A percentile compares a stretch with the other conserved stretches of the same genome.
Conservation (phyloP, 2,329 filamentous ascomycete genomes). For the Alternaria conjuncta region DNA sequence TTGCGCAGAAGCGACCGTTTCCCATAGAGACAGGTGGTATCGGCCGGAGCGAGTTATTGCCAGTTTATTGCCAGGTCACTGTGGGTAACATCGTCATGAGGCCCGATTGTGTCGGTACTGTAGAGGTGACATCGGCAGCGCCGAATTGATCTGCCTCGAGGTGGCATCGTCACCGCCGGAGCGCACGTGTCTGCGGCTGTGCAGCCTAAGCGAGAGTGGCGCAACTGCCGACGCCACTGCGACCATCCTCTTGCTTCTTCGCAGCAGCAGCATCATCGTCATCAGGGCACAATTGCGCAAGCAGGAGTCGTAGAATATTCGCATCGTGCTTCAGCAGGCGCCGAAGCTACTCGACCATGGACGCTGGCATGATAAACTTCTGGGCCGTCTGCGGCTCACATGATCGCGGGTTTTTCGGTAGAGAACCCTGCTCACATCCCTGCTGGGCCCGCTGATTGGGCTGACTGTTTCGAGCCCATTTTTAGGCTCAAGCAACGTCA, state of each 20-base stretch:
- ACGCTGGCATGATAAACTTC: constrained; percentile 25
- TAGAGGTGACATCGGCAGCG: constrained; percentile 28
- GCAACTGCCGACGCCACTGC: constrained; percentile 18
- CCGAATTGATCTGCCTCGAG: constrained; percentile 32
- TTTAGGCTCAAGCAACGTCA: constrained; percentile 48
- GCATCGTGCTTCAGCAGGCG: constrained; percentile 45
- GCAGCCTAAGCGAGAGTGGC: constrained; percentile 23
- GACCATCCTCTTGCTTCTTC: neutral
- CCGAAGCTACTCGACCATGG: constrained; percentile 41
- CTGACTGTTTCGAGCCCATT: constrained; percentile 39
- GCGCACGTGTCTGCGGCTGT: neutral
- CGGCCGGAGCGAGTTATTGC: constrained; percentile 25
- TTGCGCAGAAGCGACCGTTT: constrained; percentile 20
- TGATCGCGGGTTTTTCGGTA: constrained; percentile 32
- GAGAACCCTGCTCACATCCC: constrained; percentile 39
- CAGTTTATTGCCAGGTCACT: constrained; percentile 1
- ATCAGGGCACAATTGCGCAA: constrained; percentile 18
- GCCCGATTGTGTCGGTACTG: constrained; percentile 5
- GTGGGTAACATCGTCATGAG: constrained; percentile 1
- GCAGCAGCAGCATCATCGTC: constrained; percentile 8
- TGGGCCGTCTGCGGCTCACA: constrained; percentile 41
- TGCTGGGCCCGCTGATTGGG: constrained; percentile 44
- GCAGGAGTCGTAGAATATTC: constrained; percentile 18
- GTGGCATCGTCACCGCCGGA: constrained; percentile 19
- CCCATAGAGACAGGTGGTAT: constrained; percentile 24